A percentile compares a stretch with the other conserved stretches of the same genome.
Conservation (phyloP, 2,329 filamentous ascomycete species). For the Penicillium corylophilum region DNA sequence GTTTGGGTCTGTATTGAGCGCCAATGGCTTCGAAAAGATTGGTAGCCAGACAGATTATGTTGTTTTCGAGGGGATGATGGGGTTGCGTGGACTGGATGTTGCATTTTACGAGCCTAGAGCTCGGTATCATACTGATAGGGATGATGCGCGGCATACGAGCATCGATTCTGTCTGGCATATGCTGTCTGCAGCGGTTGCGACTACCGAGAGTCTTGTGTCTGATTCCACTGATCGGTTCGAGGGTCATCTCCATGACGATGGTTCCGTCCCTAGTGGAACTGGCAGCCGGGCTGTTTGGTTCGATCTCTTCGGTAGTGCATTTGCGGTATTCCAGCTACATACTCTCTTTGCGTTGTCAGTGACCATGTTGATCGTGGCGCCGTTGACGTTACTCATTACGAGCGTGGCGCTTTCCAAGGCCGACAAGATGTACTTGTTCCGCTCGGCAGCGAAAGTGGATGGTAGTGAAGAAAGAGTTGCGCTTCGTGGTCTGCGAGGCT, state of each 20-base stretch:
- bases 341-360: conserved; percentile 88
- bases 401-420: conserved; percentile 66
- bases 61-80: conserved; percentile 73
- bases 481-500: conserved; percentile 74
- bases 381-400: conserved; percentile 68
- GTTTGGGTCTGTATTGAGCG: conserved; percentile 78
- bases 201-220: conserved; percentile 68
- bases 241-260: conserved; percentile 56
- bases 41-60: conserved; percentile 87
- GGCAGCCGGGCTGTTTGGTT: conserved; percentile 83
- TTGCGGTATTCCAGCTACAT: conserved; percentile 75
- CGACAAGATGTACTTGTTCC: conserved; percentile 88
- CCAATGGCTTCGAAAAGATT: conserved; percentile 80
- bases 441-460: conserved; percentile 62
- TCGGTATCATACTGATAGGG: conserved; percentile 87
- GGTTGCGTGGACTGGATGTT: conserved; percentile 84
- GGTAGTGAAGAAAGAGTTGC: conserved; percentile 60
- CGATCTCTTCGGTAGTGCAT: conserved; percentile 77
- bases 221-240: conserved; percentile 67
- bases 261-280: conserved; percentile 65
- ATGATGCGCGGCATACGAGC: conserved; percentile 74
- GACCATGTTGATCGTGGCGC: conserved; percentile 75
- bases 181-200: conserved; percentile 78
- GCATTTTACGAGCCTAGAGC: conserved; percentile 86
- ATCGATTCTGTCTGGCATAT: conserved; percentile 81